Conservation (phyloP, 1,284 basidiomycete genomes). For the Tilletia walkeri region DNA sequence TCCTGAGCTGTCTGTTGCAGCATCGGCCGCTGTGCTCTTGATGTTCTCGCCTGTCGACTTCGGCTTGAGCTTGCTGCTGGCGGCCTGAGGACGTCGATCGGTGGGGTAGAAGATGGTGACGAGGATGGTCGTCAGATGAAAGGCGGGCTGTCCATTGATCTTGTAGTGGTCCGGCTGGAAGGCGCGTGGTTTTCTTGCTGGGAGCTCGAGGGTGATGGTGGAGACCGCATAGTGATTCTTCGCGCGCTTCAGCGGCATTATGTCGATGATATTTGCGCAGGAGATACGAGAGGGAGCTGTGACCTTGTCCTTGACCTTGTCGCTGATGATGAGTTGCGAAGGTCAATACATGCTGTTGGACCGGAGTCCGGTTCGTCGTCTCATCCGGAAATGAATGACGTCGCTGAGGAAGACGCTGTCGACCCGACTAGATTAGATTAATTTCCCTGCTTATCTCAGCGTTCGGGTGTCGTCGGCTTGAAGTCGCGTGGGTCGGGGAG, state of each 20-base stretch:
- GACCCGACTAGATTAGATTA: no score
- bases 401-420: no score
- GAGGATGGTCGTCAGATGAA: constrained; percentile 38
- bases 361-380: no score
- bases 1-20: background rate
- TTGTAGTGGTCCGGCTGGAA: constrained; percentile 19
- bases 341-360: no score
- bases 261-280: background rate
- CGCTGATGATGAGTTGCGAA: no score
- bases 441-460: no score
- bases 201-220: constrained; percentile 40
- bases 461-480: no score
- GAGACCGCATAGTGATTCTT: constrained; percentile 34
- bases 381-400: no score
- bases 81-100: background rate
- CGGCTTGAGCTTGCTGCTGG: constrained; percentile 2
- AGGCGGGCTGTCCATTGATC: constrained; percentile 28
- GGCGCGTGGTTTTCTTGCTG: constrained; percentile 16
- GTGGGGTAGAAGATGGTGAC: constrained; percentile 47
- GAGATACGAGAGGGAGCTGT: no score
- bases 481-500: no score
- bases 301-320: no score
- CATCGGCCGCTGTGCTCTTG: background rate
- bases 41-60: background rate
- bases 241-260: constrained; percentile 24